Evolutionary conservation across 768 basidiomycete species (phyloP).

Genomic region (Peribolospora kevripleyi): DNA sequence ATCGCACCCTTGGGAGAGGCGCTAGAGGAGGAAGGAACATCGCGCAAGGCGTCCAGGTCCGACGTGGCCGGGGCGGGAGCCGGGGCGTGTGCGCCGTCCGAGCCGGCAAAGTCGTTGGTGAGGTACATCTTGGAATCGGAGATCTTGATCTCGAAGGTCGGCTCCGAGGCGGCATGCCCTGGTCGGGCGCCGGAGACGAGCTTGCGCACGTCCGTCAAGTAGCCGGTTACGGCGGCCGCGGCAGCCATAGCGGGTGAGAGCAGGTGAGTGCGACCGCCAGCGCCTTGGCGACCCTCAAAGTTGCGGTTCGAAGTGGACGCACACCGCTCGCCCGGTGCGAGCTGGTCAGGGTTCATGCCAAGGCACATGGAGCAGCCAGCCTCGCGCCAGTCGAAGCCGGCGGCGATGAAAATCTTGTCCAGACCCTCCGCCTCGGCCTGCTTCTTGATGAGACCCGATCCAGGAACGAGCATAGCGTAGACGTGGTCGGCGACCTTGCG

Average conservation of each 20-base stretch:
- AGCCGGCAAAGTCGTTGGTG: no score
- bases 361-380: slow-evolving; percentile 91
- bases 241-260: slow-evolving; percentile 81
- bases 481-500: slow-evolving; percentile 50
- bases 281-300: slow-evolving; percentile 69
- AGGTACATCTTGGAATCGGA: background rate
- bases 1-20: no score
- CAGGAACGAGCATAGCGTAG: slow-evolving; percentile 75
- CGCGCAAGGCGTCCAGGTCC: background rate
- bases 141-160: background rate
- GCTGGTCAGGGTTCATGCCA: slow-evolving; percentile 85
- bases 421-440: slow-evolving; percentile 77
- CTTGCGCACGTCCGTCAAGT: slow-evolving; percentile 62
- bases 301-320: slow-evolving; percentile 84
- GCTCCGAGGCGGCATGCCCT: no score
- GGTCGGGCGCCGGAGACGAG: slow-evolving; percentile 24
- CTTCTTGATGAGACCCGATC: slow-evolving; percentile 69
- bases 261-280: slow-evolving; percentile 70
- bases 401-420: slow-evolving; percentile 61
- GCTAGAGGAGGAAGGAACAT: background rate
- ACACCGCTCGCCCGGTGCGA: slow-evolving; percentile 54
- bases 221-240: slow-evolving; percentile 65
- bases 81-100: no score
- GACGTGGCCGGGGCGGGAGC: slow-evolving; percentile 10
- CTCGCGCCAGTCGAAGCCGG: slow-evolving; percentile 86